Percentiles rank a stretch among this genome's conserved stretches.
phyloP scores from a whole-genome alignment of 805 yeast genomes.

The Isabelozyma rhagii region DNA sequence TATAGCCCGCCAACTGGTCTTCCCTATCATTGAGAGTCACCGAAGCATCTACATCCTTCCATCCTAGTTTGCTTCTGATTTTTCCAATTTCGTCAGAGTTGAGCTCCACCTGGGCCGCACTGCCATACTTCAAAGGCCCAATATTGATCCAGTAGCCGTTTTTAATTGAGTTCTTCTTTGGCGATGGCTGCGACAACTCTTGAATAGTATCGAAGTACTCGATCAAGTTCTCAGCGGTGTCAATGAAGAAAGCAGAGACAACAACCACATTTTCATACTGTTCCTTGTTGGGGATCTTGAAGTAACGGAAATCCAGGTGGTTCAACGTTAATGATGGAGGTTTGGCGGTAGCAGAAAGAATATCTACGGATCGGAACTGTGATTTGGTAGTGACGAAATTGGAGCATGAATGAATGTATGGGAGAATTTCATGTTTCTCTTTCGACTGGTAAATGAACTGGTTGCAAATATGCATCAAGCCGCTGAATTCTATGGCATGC shows the following conservation, averaged over 20 bases:
- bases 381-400: conserved; percentile 49
- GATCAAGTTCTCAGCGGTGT: conserved; percentile 85
- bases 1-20: conserved; percentile 50
- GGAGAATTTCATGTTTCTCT: conserved; percentile 29
- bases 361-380: conserved; percentile 48
- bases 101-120: conserved; percentile 74
- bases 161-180: conserved; percentile 12
- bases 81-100: conserved; percentile 62
- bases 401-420: conserved; percentile 64
- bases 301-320: conserved; percentile 64
- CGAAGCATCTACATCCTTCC: conserved; percentile 36
- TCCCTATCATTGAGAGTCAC: conserved; percentile 9
- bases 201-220: conserved; percentile 70
- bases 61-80: conserved; percentile 59
- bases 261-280: conserved; percentile 49
- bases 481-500: conserved; percentile 73
- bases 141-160: conserved; percentile 80
- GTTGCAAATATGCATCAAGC: conserved; percentile 71
- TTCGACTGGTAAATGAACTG: conserved; percentile 45
- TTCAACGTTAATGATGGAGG: conserved; percentile 49
- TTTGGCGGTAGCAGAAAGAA: conserved; percentile 22
- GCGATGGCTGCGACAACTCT: conserved; percentile 6
- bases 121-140: conserved; percentile 93
- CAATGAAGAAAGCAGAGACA: conserved; percentile 75
- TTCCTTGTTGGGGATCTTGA: conserved; percentile 25